Evolutionary conservation across 352 stramenopile species (phyloP), one percentile per base, ranked within the genome.

Genomic region (Pythium inflatum): DNA sequence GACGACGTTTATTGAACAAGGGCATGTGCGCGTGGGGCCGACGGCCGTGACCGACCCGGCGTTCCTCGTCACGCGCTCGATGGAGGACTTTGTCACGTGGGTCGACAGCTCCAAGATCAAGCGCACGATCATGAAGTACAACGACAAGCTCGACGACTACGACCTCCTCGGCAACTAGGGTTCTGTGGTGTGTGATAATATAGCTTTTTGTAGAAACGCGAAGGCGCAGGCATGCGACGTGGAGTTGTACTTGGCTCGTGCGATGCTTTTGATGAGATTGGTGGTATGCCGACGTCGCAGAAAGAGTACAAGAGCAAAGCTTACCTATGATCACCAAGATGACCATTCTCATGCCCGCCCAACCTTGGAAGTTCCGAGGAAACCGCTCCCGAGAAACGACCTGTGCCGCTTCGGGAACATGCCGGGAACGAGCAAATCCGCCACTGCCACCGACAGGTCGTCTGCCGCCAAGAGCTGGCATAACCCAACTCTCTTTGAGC

Each of bases 11-110:
- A 91, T 99, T 22, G 97, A 99, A 74, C 95, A 99, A 58, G 96
- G 95, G 22, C 98, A 99, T 74, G 94, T 99, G 18, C 91, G 98
- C 57, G 98, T 96, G 5, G 89, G 89, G 0, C 88, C 87, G 12
- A 91, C 73, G 22, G 93, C 98, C 3, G 89, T 99, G 13, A 99
- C 92, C 0, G 97, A 99, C 83, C 91, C 97, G 12, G 92, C 97
- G 14, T 99, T 98, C 75, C 81, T 99, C 20, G 97, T 99, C 16
- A 99, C 97, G 14, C 92, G 98, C 50, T 82, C 85, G 27, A 98
- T 99, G 92, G 98, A 99, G 84, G 98, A 99, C 87, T 99, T 99
- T 81, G 94, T 99, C 46, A 99, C 98, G 43, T 99, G 98, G 98
- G 97, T 99, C 48, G 94, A 98, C 74, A 95, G 87, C 73, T 98